Base-by-base conservation (phyloP, 2,329 filamentous ascomycete genomes). In the Fusarium sp. region DNA sequence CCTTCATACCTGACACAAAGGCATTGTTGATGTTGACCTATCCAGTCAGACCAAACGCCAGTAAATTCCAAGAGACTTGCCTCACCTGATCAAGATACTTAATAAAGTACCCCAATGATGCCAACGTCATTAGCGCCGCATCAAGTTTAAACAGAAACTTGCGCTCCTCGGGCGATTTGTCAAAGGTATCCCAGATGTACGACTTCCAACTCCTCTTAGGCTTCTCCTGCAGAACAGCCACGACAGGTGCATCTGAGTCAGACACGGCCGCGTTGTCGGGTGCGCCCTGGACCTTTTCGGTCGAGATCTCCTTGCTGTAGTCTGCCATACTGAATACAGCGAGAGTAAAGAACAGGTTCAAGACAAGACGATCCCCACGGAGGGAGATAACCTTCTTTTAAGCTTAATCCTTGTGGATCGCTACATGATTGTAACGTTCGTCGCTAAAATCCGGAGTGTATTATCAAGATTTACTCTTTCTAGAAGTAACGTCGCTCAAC, bases 131-230 rank as follows among this genome's bases (percentile, higher is more conserved):
- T 10, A 84, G 74, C 2, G 80, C 77, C 7, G 77, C 76, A 39
- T 84, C 82, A 2, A 84, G 71, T 62, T 83, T 84, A 62, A 83
- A 81, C 6, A 84, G 62, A 26, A 84, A 82, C 6, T 59, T 73
- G 3, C 79, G 74, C 54, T 84, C 82, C 21, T 82, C 81, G 0
- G 79, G 80, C 0, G 80, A 79, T 57, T 82, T 83, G 54, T 83
- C 81, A 21, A 84, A 78, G 0, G 82, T 83, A 55, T 85, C 84
- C 84, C 84, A 85, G 3, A 85, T 7, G 28, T 83, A 83, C 0
- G 82, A 84, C 24, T 77, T 78, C 84, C 84, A 85, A 7, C 50
- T 70, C 13, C 39, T 34, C 24, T 62, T 67, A 2, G 65, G 68
- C 0, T 19, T 60, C 13, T 70, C 67, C 22, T 67, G 67, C 1